Conservation (phyloP, 2,329 filamentous ascomycete genomes). For the Apiospora marii region DNA sequence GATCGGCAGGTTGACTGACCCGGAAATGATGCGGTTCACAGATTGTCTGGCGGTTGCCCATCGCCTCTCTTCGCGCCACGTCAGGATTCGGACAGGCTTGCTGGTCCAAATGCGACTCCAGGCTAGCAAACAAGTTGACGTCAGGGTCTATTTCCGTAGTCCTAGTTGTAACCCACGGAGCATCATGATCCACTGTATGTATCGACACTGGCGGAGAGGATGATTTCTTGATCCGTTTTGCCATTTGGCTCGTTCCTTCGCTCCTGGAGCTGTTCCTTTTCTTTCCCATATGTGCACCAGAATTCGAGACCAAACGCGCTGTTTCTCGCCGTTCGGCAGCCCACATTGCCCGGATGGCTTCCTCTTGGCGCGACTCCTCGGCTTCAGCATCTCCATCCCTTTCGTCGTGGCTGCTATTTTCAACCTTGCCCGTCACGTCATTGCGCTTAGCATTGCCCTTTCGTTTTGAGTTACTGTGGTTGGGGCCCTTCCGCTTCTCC, state of each 20-base stretch:
- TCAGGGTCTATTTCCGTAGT: conserved; percentile 27
- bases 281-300: conserved; percentile 26
- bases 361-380: conserved; percentile 39
- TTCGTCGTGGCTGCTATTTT: conserved; percentile 27
- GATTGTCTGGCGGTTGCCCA: not conserved
- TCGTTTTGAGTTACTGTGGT: conserved; percentile 22
- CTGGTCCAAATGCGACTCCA: conserved; percentile 37
- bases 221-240: not conserved
- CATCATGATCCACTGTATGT: not conserved
- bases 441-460: conserved; percentile 26
- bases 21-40: not conserved
- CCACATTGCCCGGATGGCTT: conserved; percentile 45
- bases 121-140: conserved; percentile 38
- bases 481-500: conserved; percentile 23
- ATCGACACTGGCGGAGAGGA: not conserved
- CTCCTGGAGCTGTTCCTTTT: conserved; percentile 24
- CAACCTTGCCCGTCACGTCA: not conserved
- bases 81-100: conserved; percentile 30
- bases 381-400: conserved; percentile 38
- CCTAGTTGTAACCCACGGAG: not conserved
- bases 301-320: conserved; percentile 39
- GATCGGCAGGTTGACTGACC: not conserved
- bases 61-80: conserved; percentile 10
- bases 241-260: not conserved
- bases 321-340: conserved; percentile 39